Percentiles rank a stretch among this genome's conserved stretches.
phyloP scores from a whole-genome alignment of 2,329 filamentous ascomycete species.

The Macroventuria anomochaeta region DNA sequence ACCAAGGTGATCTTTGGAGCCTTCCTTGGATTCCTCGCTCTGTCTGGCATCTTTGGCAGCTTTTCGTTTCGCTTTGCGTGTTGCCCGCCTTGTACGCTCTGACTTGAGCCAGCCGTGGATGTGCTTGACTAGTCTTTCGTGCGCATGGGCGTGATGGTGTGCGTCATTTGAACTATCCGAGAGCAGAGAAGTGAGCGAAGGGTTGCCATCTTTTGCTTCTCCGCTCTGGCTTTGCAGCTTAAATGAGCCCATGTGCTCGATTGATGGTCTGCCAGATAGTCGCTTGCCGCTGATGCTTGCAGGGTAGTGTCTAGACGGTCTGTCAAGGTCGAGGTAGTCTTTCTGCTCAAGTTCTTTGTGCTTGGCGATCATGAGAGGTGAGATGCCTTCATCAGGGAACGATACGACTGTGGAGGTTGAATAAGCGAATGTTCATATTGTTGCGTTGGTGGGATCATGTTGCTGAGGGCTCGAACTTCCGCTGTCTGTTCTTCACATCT shows the following conservation, averaged over 20 bases:
- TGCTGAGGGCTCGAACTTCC: slow-evolving; percentile 1
- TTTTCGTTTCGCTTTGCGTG: slow-evolving; percentile 59
- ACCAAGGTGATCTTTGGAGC: slow-evolving; percentile 4
- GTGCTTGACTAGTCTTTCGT: slow-evolving; percentile 67
- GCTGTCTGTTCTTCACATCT: background rate
- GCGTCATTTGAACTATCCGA: slow-evolving; percentile 39
- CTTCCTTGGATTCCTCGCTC: background rate
- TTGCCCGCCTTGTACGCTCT: slow-evolving; percentile 72
- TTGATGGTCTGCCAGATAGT: slow-evolving; percentile 52
- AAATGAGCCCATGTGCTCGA: slow-evolving; percentile 38
- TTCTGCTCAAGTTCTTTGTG: slow-evolving; percentile 54
- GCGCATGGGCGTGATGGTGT: slow-evolving; percentile 30
- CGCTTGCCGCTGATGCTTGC: slow-evolving; percentile 52
- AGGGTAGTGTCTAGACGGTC: slow-evolving; percentile 44
- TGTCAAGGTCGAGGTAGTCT: slow-evolving; percentile 51
- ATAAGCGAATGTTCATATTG: slow-evolving; percentile 31
- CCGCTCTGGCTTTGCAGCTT: slow-evolving; percentile 22
- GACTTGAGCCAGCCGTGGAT: slow-evolving; percentile 83
- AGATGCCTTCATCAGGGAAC: slow-evolving; percentile 56
- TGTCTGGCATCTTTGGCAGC: slow-evolving; percentile 55
- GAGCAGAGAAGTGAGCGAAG: slow-evolving; percentile 39
- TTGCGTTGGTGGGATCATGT: slow-evolving; percentile 2
- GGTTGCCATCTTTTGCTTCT: slow-evolving; percentile 32
- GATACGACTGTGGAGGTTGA: slow-evolving; percentile 50
- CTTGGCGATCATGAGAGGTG: slow-evolving; percentile 55